Conservation (phyloP, 1,139 yeast genomes). For the Suhomyces bolitotheri region DNA sequence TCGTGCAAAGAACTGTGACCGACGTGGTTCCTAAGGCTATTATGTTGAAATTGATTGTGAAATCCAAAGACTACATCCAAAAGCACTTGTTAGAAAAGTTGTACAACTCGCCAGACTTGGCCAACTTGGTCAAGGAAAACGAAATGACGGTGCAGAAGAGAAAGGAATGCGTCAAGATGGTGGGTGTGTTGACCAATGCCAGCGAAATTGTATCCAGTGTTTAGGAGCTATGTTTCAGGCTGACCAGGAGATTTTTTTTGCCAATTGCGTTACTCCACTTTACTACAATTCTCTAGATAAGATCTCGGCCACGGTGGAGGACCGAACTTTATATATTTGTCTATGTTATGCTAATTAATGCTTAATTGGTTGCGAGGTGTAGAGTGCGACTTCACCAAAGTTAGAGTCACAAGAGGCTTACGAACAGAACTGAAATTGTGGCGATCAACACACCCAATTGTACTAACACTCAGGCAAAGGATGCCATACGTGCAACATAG, state of each 20-base stretch:
- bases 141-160: slow-evolving; percentile 93
- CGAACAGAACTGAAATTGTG: too few species aligned
- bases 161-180: slow-evolving; percentile 93
- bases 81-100: slow-evolving; percentile 84
- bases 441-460: too few species aligned
- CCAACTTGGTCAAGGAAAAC: slow-evolving; percentile 83
- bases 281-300: not conserved
- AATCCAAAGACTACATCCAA: slow-evolving; percentile 85
- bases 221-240: slow-evolving; percentile 24
- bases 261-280: not conserved
- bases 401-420: too few species aligned
- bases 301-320: not conserved
- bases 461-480: too few species aligned
- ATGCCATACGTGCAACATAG: too few species aligned
- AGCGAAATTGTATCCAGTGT: slow-evolving; percentile 89
- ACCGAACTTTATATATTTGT: not conserved
- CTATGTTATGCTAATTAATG: slow-evolving; percentile 2
- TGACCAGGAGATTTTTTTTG: not conserved
- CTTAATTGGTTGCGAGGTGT: not conserved
- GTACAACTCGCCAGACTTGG: slow-evolving; percentile 74
- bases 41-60: slow-evolving; percentile 85
- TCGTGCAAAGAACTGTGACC: slow-evolving; percentile 90
- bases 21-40: slow-evolving; percentile 95
- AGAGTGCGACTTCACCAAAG: too few species aligned
- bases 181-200: slow-evolving; percentile 84